These are phyloP conservation scores for Monascus purpureus DNA, from an alignment of 495 filamentous ascomycete species.

Conservation along the genomic window DNA sequence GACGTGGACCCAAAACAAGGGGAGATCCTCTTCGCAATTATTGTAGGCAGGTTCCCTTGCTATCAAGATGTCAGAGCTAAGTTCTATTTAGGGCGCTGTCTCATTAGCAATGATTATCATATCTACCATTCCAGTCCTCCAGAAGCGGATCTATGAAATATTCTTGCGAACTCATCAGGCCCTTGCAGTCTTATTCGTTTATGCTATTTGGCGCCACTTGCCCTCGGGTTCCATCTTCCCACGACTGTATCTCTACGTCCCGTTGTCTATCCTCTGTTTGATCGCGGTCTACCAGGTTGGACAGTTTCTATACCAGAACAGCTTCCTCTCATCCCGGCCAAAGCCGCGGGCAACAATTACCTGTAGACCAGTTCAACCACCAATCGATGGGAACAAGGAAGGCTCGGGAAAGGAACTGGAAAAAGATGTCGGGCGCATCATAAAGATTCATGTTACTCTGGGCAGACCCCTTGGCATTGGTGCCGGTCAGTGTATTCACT, in stretches of 20 bases:
- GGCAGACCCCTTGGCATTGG: constrained; percentile 4
- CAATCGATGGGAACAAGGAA: neutral
- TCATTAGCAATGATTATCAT: constrained; percentile 4
- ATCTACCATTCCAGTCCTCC: constrained; percentile 6
- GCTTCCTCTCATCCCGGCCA: neutral
- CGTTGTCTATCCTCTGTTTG: neutral
- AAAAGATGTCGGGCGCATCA: neutral
- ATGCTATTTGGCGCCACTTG: constrained; percentile 10
- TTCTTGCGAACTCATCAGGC: constrained; percentile 9
- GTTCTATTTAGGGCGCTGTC: constrained; percentile 3
- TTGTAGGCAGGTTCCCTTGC: neutral
- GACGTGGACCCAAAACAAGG: neutral
- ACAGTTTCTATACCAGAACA: neutral
- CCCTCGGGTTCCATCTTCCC: constrained; percentile 4
- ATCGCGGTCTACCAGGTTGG: neutral
- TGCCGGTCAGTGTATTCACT: constrained; percentile 8
- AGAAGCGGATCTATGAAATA: constrained; percentile 5
- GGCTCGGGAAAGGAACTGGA: neutral
- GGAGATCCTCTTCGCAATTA: neutral
- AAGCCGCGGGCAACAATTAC: neutral
- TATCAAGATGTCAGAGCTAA: constrained; percentile 1
- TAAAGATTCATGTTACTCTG: neutral
- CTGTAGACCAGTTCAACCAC: no score
- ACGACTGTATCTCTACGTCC: neutral
- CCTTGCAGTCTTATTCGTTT: constrained; percentile 6